A percentile compares a stretch with the other conserved stretches of the same genome.
phyloP scores from a whole-genome alignment of 495 filamentous ascomycete genomes.

The Mycothermus thermophilus region DNA sequence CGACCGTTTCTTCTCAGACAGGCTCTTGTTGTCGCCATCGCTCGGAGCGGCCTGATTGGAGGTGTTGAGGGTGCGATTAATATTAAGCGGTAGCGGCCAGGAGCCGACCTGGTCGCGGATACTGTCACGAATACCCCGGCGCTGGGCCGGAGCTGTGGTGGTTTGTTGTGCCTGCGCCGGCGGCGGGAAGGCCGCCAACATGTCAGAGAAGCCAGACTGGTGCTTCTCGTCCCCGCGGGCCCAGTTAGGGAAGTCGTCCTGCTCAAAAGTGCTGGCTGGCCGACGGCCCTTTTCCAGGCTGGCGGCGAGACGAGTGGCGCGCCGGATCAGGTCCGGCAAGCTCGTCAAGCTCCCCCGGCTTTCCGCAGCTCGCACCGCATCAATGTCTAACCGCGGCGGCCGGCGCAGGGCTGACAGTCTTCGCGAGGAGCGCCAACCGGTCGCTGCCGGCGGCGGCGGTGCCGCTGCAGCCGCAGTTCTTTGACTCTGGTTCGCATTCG shows the following conservation, averaged over 20 bases:
- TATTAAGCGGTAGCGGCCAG: constrained; percentile 28
- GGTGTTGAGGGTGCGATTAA: constrained; percentile 18
- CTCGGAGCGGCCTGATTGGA: constrained; percentile 14
- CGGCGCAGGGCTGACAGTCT: constrained; percentile 43
- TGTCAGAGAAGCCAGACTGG: constrained; percentile 63
- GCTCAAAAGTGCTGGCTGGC: constrained; percentile 57
- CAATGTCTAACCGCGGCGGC: constrained; percentile 65
- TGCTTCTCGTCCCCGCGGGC: constrained; percentile 22
- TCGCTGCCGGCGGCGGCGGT: constrained; percentile 19
- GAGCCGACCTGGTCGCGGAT: constrained; percentile 20
- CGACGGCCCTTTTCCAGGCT: constrained; percentile 72
- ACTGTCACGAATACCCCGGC: constrained; percentile 31
- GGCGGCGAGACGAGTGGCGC: constrained; percentile 75
- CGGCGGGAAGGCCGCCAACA: constrained; percentile 82
- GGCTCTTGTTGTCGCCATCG: constrained; percentile 11
- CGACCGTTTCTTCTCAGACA: constrained; percentile 9
- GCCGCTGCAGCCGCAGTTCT: too few species aligned
- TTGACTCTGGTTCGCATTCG: constrained; percentile 31
- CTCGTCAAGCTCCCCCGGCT: constrained; percentile 79
- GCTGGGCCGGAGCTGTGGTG: constrained; percentile 31
- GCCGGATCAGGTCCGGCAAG: constrained; percentile 74
- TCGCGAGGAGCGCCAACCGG: constrained; percentile 11
- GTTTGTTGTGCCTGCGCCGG: constrained; percentile 39
- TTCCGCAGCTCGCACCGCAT: constrained; percentile 64
- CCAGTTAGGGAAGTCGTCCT: constrained; percentile 29